Evolutionary conservation across 495 filamentous ascomycete genomes (phyloP).

Genomic region (Gamarada debralockiae): DNA sequence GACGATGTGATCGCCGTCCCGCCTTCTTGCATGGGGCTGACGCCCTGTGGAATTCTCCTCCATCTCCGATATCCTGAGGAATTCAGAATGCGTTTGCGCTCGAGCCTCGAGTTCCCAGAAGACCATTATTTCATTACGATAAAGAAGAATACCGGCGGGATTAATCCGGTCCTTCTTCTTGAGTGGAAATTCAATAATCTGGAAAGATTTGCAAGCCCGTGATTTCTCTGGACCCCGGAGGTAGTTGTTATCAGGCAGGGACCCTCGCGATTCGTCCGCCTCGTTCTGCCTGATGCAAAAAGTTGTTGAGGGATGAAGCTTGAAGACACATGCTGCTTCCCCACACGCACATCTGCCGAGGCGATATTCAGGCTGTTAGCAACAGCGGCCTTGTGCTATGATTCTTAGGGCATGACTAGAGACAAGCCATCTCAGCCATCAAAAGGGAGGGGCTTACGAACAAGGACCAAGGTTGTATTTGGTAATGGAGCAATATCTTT

Average conservation of each 20-base stretch:
- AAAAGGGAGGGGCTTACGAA: slow-evolving; percentile 3
- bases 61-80: not conserved
- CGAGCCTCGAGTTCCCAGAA: not conserved
- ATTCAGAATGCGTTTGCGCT: not conserved
- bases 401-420: not conserved
- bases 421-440: not conserved
- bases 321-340: not conserved
- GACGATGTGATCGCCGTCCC: slow-evolving; percentile 3
- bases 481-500: too few relatives aligned
- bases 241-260: too few relatives aligned
- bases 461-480: too few relatives aligned
- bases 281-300: too few relatives aligned
- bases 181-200: too few relatives aligned
- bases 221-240: too few relatives aligned
- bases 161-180: too few relatives aligned
- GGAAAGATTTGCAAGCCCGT: too few relatives aligned
- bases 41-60: not conserved
- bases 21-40: not conserved
- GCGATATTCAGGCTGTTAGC: not conserved
- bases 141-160: too few relatives aligned
- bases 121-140: too few relatives aligned
- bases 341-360: slow-evolving; percentile 16
- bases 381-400: not conserved
- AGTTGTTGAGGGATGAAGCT: too few relatives aligned
- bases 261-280: too few relatives aligned